phyloP scores from a whole-genome alignment of 106 monocot species.

The Dioscorea dumetorum region DNA sequence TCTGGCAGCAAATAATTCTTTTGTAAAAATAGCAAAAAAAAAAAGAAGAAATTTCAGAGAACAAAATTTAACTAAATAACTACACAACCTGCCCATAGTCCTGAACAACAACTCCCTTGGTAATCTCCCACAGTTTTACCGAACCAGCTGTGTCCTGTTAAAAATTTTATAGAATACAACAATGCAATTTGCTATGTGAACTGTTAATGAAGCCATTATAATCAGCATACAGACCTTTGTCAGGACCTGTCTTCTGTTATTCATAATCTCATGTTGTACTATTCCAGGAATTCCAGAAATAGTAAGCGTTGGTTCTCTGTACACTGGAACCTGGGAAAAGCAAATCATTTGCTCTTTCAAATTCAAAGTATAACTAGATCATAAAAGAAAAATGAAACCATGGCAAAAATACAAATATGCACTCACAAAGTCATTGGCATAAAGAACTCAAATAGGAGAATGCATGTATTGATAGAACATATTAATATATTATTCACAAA shows the following conservation, averaged over 20 bases:
- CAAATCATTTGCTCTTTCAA: too few species aligned
- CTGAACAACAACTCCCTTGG: conserved; percentile 74
- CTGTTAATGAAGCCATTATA: too few species aligned
- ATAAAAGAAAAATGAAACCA: too few species aligned
- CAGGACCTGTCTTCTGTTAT: conserved; percentile 90
- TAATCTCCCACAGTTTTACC: conserved; percentile 96
- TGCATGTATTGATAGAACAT: too few species aligned
- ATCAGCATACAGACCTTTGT: conserved; percentile 56
- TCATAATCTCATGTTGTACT: conserved; percentile 92
- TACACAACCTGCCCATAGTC: conserved; percentile 82
- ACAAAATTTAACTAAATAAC: background rate
- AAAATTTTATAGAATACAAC: conserved; percentile 8
- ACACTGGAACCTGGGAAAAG: conserved; percentile 62
- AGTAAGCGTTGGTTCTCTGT: conserved; percentile 60
- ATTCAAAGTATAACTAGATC: too few species aligned
- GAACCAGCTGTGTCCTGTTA: conserved; percentile 75
- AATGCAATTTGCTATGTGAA: background rate
- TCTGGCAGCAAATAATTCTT: background rate
- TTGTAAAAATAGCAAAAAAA: background rate
- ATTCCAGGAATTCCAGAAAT: conserved; percentile 84
- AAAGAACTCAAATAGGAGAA: too few species aligned
- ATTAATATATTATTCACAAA: too few species aligned
- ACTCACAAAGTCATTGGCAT: too few species aligned
- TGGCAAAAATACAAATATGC: too few species aligned
- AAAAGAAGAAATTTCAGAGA: background rate